Evolutionary conservation across 176 grass and related monocot genomes (phyloP).

Genomic region (Pontederia paniculata): DNA sequence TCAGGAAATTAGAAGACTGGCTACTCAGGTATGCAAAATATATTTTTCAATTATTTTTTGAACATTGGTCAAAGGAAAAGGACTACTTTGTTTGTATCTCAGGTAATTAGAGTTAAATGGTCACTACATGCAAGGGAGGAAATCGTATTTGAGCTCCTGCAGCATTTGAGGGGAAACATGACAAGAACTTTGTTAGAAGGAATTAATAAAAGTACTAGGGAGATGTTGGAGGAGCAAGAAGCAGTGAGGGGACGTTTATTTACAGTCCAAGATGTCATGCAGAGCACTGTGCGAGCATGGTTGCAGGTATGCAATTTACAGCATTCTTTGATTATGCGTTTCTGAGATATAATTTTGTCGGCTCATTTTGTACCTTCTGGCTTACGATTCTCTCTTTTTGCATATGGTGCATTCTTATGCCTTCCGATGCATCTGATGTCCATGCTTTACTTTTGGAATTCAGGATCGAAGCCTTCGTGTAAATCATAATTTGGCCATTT

Average conservation of each 20-base stretch:
- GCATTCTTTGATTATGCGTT: neutral
- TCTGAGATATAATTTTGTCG: neutral
- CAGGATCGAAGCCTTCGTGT: constrained; percentile 89
- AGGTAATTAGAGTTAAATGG: constrained; percentile 99
- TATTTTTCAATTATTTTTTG: neutral
- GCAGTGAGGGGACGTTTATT: constrained; percentile 87
- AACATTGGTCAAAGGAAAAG: neutral
- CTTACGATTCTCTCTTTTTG: neutral
- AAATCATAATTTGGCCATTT: constrained; percentile 85
- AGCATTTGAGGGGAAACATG: constrained; percentile 59
- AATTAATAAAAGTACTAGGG: constrained; percentile 53
- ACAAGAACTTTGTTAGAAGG: constrained; percentile 56
- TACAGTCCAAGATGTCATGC: constrained; percentile 99
- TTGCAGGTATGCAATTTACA: constrained; percentile 44
- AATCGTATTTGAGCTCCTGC: constrained; percentile 74
- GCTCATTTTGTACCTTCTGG: neutral
- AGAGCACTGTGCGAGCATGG: constrained; percentile 95
- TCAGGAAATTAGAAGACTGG: constrained; percentile 95
- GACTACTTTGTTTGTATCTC: neutral
- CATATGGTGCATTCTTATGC: neutral
- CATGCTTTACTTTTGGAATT: constrained; percentile 7
- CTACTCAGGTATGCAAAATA: constrained; percentile 53
- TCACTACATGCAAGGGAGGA: constrained; percentile 97
- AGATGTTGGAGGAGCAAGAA: constrained; percentile 95
- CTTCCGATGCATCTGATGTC: neutral